Evolutionary conservation across 805 yeast genomes (phyloP).

Genomic region (Henningerozyma blattae): DNA sequence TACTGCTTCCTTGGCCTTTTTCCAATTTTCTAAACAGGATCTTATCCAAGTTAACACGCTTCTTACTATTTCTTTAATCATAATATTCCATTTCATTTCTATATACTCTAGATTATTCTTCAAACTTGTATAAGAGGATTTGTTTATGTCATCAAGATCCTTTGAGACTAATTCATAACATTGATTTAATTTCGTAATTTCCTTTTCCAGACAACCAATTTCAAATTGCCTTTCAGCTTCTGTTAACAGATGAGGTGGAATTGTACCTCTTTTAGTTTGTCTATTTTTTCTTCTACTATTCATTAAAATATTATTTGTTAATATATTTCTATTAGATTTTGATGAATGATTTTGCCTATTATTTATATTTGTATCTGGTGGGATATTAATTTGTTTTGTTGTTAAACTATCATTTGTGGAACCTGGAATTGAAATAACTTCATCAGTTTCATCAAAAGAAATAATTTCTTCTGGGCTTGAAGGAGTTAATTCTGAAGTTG

Average conservation of each 20-base stretch:
- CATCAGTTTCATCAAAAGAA: conserved; percentile 10
- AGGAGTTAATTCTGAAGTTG: no score
- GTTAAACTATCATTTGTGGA: neutral
- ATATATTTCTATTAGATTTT: neutral
- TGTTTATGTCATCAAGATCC: conserved; percentile 28
- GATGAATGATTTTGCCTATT: conserved; percentile 3
- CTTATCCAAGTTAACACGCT: conserved; percentile 26
- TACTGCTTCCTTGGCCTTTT: conserved; percentile 22
- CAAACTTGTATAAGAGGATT: conserved; percentile 23
- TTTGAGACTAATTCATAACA: conserved; percentile 26
- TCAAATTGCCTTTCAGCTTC: conserved; percentile 28
- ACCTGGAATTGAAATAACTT: conserved; percentile 5
- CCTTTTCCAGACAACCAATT: conserved; percentile 24
- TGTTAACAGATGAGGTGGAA: conserved; percentile 22
- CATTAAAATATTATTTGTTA: no score
- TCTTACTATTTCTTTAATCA: conserved; percentile 23
- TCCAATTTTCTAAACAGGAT: conserved; percentile 30
- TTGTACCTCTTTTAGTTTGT: conserved; percentile 8
- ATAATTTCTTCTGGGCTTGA: neutral
- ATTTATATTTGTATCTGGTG: conserved; percentile 2
- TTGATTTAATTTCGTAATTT: conserved; percentile 28
- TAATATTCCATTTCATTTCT: conserved; percentile 18
- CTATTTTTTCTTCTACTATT: conserved; percentile 3
- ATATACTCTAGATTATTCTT: conserved; percentile 16
- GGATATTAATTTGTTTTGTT: neutral